Evolutionary conservation across 2,329 filamentous ascomycete genomes (phyloP).

Genomic region (Phialocephala sp.): DNA sequence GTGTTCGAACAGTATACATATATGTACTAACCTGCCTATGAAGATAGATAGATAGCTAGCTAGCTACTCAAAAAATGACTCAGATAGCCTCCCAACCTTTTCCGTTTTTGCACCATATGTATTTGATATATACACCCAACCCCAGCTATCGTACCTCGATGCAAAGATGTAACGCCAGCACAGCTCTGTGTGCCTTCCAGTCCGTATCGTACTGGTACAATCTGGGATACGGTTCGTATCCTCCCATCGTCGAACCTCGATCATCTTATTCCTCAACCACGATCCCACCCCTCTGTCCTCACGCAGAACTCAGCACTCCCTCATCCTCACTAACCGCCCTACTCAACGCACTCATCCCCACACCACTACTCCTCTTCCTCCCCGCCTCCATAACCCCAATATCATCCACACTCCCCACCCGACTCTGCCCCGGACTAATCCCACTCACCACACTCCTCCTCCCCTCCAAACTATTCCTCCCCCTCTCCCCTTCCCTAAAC

Average conservation of each 20-base stretch:
- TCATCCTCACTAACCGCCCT: background rate
- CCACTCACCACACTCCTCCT: conserved; percentile 23
- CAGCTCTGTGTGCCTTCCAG: no score
- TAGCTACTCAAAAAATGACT: no score
- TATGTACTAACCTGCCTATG: no score
- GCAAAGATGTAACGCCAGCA: background rate
- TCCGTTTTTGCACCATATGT: background rate
- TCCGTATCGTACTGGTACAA: no score
- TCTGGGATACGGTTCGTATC: no score
- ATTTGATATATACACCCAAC: conserved; percentile 9
- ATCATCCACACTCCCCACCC: conserved; percentile 26
- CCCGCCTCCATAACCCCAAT: background rate
- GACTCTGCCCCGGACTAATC: conserved; percentile 29
- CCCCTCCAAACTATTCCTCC: conserved; percentile 19
- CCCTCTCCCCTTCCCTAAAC: background rate
- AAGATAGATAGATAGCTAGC: no score
- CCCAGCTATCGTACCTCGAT: background rate
- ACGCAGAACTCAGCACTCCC: background rate
- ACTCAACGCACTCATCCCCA: background rate
- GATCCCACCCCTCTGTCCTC: background rate
- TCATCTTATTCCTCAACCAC: background rate
- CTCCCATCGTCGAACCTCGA: background rate
- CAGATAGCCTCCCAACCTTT: background rate
- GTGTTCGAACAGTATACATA: no score
- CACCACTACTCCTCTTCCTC: conserved; percentile 20